Evolutionary conservation across 257 asterid species (phyloP).

Genomic region (Fraxinus quadrangulata): DNA sequence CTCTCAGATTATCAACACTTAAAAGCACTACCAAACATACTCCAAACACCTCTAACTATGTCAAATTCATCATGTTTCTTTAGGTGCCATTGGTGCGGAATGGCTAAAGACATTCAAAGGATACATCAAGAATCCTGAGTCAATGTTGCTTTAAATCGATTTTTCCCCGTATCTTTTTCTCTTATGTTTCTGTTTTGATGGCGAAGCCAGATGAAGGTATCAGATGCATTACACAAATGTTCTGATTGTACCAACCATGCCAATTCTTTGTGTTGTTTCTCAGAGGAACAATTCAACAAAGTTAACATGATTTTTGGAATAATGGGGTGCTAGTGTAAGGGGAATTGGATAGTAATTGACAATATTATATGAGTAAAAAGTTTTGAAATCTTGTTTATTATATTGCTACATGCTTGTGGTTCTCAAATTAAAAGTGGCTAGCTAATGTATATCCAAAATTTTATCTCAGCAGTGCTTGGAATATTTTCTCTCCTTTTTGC

Average conservation of each 20-base stretch:
- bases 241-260: background rate
- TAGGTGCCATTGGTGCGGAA: constrained; percentile 97
- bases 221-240: constrained; percentile 18
- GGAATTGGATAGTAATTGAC: no score
- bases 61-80: background rate
- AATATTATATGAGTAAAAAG: no score
- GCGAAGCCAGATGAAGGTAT: constrained; percentile 14
- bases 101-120: constrained; percentile 97
- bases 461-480: no score
- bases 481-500: no score
- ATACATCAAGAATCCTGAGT: constrained; percentile 87
- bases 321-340: constrained; percentile 31
- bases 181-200: constrained; percentile 21
- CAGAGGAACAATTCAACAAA: constrained; percentile 15
- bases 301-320: constrained; percentile 33
- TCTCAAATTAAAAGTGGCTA: no score
- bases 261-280: background rate
- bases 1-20: no score
- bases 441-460: no score
- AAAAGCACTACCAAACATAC: no score
- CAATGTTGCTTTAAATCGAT: constrained; percentile 69
- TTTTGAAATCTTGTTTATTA: no score
- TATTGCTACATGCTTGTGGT: no score
- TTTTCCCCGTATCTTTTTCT: constrained; percentile 12
- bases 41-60: background rate